These are phyloP conservation scores for Mycosphaerella sp. DNA, from an alignment of 2,329 filamentous ascomycete genomes.

Conservation along the genomic window DNA sequence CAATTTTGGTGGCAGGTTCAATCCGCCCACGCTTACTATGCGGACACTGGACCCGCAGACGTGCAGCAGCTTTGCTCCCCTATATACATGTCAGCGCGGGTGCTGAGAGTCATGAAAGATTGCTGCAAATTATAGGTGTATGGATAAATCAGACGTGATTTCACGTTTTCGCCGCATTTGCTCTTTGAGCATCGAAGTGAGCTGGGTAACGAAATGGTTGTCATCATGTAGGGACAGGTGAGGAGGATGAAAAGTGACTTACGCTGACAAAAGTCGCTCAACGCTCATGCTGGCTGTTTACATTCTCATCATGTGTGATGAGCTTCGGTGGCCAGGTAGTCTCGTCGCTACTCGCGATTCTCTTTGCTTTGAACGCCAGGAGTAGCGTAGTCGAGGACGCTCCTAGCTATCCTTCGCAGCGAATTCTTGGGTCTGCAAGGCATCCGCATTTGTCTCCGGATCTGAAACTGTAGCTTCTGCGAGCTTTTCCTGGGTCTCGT, in stretches of 20 bases:
- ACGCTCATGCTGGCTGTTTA: not conserved
- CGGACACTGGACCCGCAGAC: not conserved
- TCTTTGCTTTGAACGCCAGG: not conserved
- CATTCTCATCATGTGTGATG: not conserved
- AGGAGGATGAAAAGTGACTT: not conserved
- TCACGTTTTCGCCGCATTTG: constrained; percentile 10
- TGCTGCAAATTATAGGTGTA: not conserved
- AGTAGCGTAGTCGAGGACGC: not conserved
- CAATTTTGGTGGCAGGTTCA: not conserved
- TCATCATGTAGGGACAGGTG: constrained; percentile 4
- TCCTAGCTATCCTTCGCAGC: constrained; percentile 25
- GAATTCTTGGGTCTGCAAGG: constrained; percentile 44
- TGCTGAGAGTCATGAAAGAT: not conserved
- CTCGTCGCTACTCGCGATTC: not conserved
- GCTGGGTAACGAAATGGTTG: constrained; percentile 9
- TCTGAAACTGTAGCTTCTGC: constrained; percentile 43
- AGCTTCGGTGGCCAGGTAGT: not conserved
- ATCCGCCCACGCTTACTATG: not conserved
- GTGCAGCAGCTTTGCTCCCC: not conserved
- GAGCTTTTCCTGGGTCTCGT: constrained; percentile 44
- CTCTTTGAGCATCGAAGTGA: constrained; percentile 10
- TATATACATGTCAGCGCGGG: not conserved
- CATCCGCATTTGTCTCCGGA: constrained; percentile 46
- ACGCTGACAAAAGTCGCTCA: not conserved
- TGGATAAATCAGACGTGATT: constrained; percentile 8